A percentile compares a stretch with the other conserved stretches of the same genome.
phyloP scores from a whole-genome alignment of 345 rosid species.

The Anacardium occidentale region DNA sequence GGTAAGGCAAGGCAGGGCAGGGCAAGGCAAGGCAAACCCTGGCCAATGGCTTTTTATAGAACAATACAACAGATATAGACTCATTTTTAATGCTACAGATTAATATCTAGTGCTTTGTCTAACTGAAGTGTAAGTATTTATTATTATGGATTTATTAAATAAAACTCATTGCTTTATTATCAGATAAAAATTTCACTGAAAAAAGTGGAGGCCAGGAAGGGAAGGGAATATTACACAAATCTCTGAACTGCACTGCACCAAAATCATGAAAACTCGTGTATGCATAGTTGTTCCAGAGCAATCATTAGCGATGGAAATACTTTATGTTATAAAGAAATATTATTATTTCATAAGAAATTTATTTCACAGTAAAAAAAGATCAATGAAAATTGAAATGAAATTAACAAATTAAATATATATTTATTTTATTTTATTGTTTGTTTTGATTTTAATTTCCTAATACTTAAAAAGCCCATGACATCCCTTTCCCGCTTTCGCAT shows the following conservation, averaged over 20 bases:
- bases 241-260: background rate
- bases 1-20: conserved; percentile 4
- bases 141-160: too few relatives aligned
- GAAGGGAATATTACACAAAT: background rate
- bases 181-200: too few relatives aligned
- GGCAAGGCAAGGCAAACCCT: conserved; percentile 8
- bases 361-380: too few relatives aligned
- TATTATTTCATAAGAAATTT: background rate
- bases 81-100: too few relatives aligned
- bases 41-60: conserved; percentile 18
- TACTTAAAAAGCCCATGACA: background rate
- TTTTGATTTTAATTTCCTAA: background rate
- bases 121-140: too few relatives aligned
- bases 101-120: too few relatives aligned
- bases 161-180: too few relatives aligned
- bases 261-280: conserved; percentile 1
- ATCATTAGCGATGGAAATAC: conserved; percentile 1
- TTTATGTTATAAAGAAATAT: background rate
- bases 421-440: background rate
- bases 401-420: too few relatives aligned
- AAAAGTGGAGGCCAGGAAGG: background rate
- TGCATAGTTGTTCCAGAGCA: background rate
- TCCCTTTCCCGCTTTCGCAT: conserved; percentile 44
- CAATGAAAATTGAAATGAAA: too few relatives aligned
- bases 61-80: too few relatives aligned